Conservation (phyloP, 1,284 basidiomycete genomes). For the Entoloma clypeatum region DNA sequence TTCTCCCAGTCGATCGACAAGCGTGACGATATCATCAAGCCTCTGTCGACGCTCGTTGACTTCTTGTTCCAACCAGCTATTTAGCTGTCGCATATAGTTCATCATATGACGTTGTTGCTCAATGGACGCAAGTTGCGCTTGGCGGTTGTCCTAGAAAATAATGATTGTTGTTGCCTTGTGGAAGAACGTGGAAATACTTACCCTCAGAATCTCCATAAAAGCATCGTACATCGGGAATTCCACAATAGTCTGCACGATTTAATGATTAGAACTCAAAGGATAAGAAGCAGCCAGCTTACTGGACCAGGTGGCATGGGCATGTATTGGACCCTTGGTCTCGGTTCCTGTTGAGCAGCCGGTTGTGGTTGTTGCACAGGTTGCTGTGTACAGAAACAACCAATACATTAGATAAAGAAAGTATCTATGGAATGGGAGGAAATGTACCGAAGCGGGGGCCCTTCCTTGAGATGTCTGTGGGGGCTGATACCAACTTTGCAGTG, state of each 20-base stretch:
- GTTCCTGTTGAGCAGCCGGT: constrained; percentile 1
- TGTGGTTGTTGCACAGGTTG: constrained; percentile 10
- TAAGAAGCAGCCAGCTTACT: constrained; percentile 24
- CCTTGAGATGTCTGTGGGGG: background rate
- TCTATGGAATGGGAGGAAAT: background rate
- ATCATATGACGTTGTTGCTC: constrained; percentile 76
- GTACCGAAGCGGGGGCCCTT: background rate
- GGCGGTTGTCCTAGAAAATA: constrained; percentile 60
- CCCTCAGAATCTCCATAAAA: constrained; percentile 60
- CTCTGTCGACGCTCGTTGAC: constrained; percentile 71
- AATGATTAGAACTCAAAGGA: constrained; percentile 7
- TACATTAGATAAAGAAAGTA: no score
- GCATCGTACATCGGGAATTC: constrained; percentile 57
- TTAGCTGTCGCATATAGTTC: constrained; percentile 67
- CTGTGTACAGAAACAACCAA: background rate
- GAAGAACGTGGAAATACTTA: constrained; percentile 27
- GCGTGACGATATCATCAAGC: constrained; percentile 57
- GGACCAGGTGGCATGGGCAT: constrained; percentile 38
- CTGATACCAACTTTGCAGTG: constrained; percentile 26
- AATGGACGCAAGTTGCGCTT: constrained; percentile 66
- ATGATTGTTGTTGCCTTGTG: background rate
- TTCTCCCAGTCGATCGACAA: constrained; percentile 57
- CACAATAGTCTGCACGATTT: constrained; percentile 45
- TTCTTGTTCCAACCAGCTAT: constrained; percentile 71
- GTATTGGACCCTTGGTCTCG: constrained; percentile 20